Evolutionary conservation across 176 grass and related monocot species (phyloP).

Genomic region (Areca catechu): DNA sequence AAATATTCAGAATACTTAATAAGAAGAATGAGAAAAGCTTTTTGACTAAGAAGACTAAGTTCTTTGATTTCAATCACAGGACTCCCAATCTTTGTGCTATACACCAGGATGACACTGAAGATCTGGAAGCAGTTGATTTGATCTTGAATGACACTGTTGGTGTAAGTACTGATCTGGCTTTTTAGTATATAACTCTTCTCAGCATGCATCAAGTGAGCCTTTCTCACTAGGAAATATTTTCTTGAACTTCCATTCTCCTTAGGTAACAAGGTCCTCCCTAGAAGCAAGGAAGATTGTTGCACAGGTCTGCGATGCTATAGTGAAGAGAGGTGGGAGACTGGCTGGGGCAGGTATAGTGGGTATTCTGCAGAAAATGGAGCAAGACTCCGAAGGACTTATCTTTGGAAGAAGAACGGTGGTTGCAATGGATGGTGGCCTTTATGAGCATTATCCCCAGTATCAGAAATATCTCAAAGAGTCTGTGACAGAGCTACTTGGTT

Average conservation of each 20-base stretch:
- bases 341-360: conserved; percentile 35
- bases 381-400: conserved; percentile 15
- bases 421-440: conserved; percentile 31
- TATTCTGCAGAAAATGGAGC: conserved; percentile 48
- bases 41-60: too few relatives aligned
- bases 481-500: conserved; percentile 25
- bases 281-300: conserved; percentile 5
- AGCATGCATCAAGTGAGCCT: too few relatives aligned
- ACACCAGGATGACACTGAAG: conserved; percentile 24
- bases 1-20: too few relatives aligned
- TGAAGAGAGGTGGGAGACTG: conserved; percentile 28
- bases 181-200: not conserved
- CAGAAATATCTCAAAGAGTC: conserved; percentile 24
- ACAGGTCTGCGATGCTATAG: conserved; percentile 20
- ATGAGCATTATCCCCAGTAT: conserved; percentile 46
- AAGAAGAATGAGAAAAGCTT: too few relatives aligned
- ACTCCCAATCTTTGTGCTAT: conserved; percentile 28
- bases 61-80: conserved; percentile 11
- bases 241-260: not conserved
- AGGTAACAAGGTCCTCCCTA: conserved; percentile 19
- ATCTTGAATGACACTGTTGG: conserved; percentile 23
- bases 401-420: conserved; percentile 24
- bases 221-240: not conserved
- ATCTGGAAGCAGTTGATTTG: conserved; percentile 17
- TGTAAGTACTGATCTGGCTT: conserved; percentile 11